Base-by-base conservation (phyloP, 306 rosid species). In the Herpetospermum pedunculosum region DNA sequence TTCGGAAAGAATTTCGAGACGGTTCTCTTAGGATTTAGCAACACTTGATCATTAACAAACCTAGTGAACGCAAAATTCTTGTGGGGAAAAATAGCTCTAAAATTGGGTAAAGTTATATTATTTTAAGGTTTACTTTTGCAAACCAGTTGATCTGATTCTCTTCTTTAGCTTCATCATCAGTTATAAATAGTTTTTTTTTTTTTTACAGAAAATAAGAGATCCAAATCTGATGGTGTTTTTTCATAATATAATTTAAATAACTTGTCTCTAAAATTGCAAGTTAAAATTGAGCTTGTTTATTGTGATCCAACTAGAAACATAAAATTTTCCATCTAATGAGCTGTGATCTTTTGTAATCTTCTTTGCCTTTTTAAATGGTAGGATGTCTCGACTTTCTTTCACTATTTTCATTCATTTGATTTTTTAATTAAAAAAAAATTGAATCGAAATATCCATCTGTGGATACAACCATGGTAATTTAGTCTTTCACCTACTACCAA, bases 91-190 rank as follows among this genome's bases (percentile, higher is more conserved):
- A 82, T 38, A 97, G 99, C 74, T 88, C 92, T 63, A 94, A 91
- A 86, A 94, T 94, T 62, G 99, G 97, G 97, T 94, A 91, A 79
- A n/a, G n/a, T n/a, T n/a, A n/a, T n/a, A n/a, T n/a, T n/a, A n/a
- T n/a, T n/a, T n/a, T n/a, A n/a, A n/a, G n/a, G n/a, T n/a, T n/a
- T n/a, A n/a, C n/a, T n/a, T n/a, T n/a, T n/a, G n/a, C n/a, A n/a
- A n/a, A n/a, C n/a, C n/a, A n/a, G n/a, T n/a, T n/a, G n/a, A n/a
- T n/a, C n/a, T n/a, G n/a, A n/a, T n/a, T n/a, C n/a, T n/a, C n/a
- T n/a, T n/a, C n/a, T n/a, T n/a, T n/a, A n/a, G n/a, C n/a, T n/a
- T n/a, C n/a, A n/a, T n/a, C n/a, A n/a, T n/a, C n/a, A n/a, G n/a
- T n/a, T n/a, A n/a, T n/a, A n/a, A n/a, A n/a, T n/a, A 26, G n/a